Evolutionary conservation across 768 basidiomycete genomes (phyloP), one percentile per base, ranked within the genome.

Genomic region (Suillus paluster): DNA sequence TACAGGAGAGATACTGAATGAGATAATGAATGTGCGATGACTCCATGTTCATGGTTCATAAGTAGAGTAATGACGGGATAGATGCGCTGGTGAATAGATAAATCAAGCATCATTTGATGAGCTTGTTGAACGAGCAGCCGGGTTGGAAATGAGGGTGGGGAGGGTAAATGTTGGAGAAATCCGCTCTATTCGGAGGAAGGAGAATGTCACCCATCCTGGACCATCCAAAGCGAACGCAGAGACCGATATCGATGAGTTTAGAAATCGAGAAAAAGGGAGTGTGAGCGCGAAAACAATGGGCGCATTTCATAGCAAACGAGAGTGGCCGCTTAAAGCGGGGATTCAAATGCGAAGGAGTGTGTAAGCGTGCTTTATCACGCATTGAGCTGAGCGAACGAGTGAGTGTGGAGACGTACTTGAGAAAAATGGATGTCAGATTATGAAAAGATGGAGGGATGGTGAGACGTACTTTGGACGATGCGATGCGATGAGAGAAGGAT

Each of bases 381-480:
- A 36, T 52, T 23, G 27, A 60, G 39, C 30, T 5, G 4, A 19
- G 30, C 4, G 9, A 72, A 61, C 21, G 63, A 68, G 62, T 9
- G 62, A 33, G 21, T 58, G 38, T 38, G 25, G n/a, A n/a, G 25
- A 11, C 58, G 49, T 41, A n/a, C 46, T 23, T 56, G 42, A 33
- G 23, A 49, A 23, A n/a, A n/a, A n/a, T n/a, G n/a, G n/a, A n/a
- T n/a, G n/a, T n/a, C n/a, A n/a, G n/a, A n/a, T n/a, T n/a, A n/a
- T n/a, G 12, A 53, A 14, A 2, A 59, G 11, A 5, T 11, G 14
- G 44, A 12, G 7, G 39, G 52, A 12, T n/a, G n/a, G 15, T 19
- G 23, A 38, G 38, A 6, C 58, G 33, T 64, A 72, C 71, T 66
- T 70, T 48, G 1, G 50, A 60, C 9, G 34, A 42, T 41, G n/a